Evolutionary conservation across 2,329 filamentous ascomycete species (phyloP).

Genomic region (Diplodia corticola): DNA sequence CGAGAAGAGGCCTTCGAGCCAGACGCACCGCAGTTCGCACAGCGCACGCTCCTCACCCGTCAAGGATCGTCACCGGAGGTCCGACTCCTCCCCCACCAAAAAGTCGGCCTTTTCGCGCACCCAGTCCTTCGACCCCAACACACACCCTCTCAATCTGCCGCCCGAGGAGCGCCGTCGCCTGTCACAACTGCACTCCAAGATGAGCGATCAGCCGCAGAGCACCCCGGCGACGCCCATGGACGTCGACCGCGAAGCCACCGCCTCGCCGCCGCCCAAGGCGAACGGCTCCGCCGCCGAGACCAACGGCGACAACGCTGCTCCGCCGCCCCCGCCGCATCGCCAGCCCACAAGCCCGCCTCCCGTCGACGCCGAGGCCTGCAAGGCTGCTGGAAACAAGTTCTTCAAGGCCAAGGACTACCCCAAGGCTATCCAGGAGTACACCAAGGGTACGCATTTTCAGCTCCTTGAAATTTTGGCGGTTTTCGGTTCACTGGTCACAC

Average conservation of each 20-base stretch:
- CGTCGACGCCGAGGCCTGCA: slow-evolving; percentile 88
- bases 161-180: slow-evolving; percentile 83
- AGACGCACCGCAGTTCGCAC: slow-evolving; percentile 2
- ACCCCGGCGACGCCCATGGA: slow-evolving; percentile 65
- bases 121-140: slow-evolving; percentile 60
- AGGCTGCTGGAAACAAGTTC: slow-evolving; percentile 90
- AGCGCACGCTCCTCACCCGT: slow-evolving; percentile 26
- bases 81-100: slow-evolving; percentile 33
- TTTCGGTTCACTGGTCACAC: background rate
- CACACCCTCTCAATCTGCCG: slow-evolving; percentile 85
- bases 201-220: slow-evolving; percentile 50
- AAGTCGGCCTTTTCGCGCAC: slow-evolving; percentile 36
- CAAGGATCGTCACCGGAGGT: slow-evolving; percentile 33
- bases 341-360: slow-evolving; percentile 52
- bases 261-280: slow-evolving; percentile 56
- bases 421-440: slow-evolving; percentile 88
- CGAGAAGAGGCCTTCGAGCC: slow-evolving; percentile 36
- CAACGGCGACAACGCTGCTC: slow-evolving; percentile 40
- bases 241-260: slow-evolving; percentile 65
- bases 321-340: slow-evolving; percentile 71
- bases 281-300: slow-evolving; percentile 46
- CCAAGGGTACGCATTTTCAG: slow-evolving; percentile 67
- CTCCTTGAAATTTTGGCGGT: slow-evolving; percentile 6
- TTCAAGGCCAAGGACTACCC: slow-evolving; percentile 93
- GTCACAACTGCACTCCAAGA: slow-evolving; percentile 63